phyloP scores from a whole-genome alignment of 129 eudicot genomes.

The Flaveria ramosissima region DNA sequence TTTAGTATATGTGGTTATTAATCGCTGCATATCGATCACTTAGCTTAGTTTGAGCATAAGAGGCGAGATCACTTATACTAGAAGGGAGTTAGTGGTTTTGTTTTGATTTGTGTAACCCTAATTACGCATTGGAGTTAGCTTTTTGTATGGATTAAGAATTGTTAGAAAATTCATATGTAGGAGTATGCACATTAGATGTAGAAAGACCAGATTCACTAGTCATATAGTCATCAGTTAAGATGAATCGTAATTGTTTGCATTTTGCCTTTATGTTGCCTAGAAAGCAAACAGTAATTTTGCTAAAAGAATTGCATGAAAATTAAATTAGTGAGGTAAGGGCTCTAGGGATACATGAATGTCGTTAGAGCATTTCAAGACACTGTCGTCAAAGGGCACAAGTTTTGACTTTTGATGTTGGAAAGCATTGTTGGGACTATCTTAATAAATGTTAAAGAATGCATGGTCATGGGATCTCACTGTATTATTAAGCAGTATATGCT shows the following conservation, averaged over 20 bases:
- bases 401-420: conserved; percentile 3
- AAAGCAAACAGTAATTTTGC: conserved; percentile 3
- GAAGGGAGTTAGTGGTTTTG: background rate
- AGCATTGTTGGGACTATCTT: background rate
- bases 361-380: background rate
- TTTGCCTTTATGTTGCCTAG: background rate
- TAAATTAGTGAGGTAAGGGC: background rate
- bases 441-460: background rate
- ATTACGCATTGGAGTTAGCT: conserved; percentile 4
- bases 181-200: conserved; percentile 9
- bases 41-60: conserved; percentile 22
- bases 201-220: conserved; percentile 12
- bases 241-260: conserved; percentile 8
- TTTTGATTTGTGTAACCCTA: background rate
- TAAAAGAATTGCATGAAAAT: conserved; percentile 1
- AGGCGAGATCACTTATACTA: background rate
- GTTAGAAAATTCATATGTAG: conserved; percentile 5
- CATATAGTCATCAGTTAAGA: conserved; percentile 5
- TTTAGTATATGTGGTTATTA: conserved; percentile 7
- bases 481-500: conserved; percentile 19
- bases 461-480: background rate
- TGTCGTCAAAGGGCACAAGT: background rate
- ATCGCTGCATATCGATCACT: conserved; percentile 5
- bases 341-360: background rate
- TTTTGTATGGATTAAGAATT: conserved; percentile 19